Base-by-base conservation (phyloP, 1,139 yeast genomes). In the Pichia sp. region DNA sequence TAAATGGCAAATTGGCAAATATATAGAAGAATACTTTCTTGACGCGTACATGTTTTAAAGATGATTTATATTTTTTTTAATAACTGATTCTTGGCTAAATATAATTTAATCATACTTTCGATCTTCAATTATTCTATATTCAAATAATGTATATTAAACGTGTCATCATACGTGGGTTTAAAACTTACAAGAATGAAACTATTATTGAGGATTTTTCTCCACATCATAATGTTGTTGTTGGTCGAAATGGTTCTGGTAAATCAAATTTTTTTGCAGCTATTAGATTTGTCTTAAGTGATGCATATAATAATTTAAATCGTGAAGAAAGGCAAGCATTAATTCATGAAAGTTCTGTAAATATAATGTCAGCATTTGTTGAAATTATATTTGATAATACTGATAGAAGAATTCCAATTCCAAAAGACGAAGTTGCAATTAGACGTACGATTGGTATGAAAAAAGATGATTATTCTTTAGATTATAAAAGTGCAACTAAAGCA, bases 261-360 rank as follows among this genome's bases (percentile, higher is more conserved):
- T 87, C 96, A 41, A 92, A 92, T 64, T 86, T 94, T 66, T 92
- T 92, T 64, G 92, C 96, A 20, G 98, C 98, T 10, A 86, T 92
- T 48, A 71, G 97, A 51, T 94, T 90, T 65, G 97, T 90, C 9
- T 66, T 92, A 35, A 84, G 95, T 45, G 97, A 90, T 62, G 96
- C 94, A 30, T 87, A 87, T 61, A 83, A 87, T 3, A 85, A 87
- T 59, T 76, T 90, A 80, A 73, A 83, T n/a, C 70, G 94, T 51
- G 96, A 89, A 56, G 96, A 89, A 58, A 74, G 97, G 52, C 94
- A 85, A 57, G 87, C 94, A 1, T 69, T 90, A 49, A 82, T 90
- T 42, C 96, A 90, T 56, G 95, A 85, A 61, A 96, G 96, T 4
- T 78, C 95, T 0, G 95, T 95, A 4, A 84, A 95, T 0, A 89